These are phyloP conservation scores for Diplodia sapinea DNA, from an alignment of 2,329 filamentous ascomycete genomes.

Conservation along the genomic window DNA sequence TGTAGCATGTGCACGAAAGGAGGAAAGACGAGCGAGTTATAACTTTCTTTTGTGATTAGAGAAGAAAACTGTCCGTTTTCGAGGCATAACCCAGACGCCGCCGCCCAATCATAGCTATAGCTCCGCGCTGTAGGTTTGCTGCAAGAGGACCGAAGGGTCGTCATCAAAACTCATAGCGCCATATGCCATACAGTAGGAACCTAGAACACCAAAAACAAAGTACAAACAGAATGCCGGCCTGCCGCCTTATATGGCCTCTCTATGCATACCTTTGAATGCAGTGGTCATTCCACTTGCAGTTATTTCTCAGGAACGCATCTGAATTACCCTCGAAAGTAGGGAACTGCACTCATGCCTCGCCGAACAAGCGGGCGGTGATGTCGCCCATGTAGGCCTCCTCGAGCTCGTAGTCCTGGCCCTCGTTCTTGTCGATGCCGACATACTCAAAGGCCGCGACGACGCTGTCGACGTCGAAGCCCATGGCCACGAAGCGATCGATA, in stretches of 20 bases:
- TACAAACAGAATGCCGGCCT: not conserved
- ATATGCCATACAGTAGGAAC: not conserved
- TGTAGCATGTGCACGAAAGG: not conserved
- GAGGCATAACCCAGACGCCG: not conserved
- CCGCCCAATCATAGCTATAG: constrained; percentile 5
- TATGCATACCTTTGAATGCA: constrained; percentile 11
- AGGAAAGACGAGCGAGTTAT: not conserved
- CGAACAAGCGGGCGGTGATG: constrained; percentile 82
- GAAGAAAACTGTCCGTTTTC: not conserved
- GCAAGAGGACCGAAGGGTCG: not conserved
- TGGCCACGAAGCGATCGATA: constrained; percentile 81
- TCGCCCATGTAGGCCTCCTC: constrained; percentile 91
- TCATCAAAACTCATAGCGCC: not conserved
- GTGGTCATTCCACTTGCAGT: constrained; percentile 4
- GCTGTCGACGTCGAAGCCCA: constrained; percentile 89
- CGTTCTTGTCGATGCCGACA: constrained; percentile 79
- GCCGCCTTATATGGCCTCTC: constrained; percentile 18
- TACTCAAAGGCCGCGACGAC: constrained; percentile 84
- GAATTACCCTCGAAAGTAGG: not conserved
- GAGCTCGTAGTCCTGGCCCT: constrained; percentile 81
- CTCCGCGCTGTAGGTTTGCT: constrained; percentile 3
- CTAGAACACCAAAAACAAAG: constrained; percentile 3
- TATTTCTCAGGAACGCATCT: constrained; percentile 5
- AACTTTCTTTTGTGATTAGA: constrained; percentile 3
- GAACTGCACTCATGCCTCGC: constrained; percentile 64